Evolutionary conservation across 306 rosid species (phyloP), one percentile per base, ranked within the genome.

Genomic region (Dicorynia guianensis): DNA sequence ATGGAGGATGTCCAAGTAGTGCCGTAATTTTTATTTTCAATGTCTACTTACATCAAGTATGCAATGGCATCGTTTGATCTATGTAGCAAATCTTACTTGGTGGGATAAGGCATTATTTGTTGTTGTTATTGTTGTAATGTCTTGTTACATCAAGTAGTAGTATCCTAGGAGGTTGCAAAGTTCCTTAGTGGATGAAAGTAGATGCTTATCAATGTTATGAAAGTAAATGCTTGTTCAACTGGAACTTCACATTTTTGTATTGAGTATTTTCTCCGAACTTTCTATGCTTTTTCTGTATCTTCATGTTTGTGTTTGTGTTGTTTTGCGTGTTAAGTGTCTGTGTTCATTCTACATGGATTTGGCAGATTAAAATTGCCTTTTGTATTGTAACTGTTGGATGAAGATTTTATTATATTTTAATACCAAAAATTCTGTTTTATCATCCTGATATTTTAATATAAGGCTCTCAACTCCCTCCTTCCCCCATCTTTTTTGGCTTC

Each of bases 341-440:
- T 19, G 44, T 5, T 33, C 48, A 66, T 53, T 11, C 64, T 67
- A 19, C 47, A 39, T 40, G 20, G 63, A 36, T 44, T 25, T 53
- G 58, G 46, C 39, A 0, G 11, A 9, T 56, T 78, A 69, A 44
- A 43, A 14, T 74, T 75, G n/a, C 49, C 62, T 54, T 72, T 58
- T 49, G 50, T 70, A 36, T 52, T 40, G 35, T 7, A 50, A 65
- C 52, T 53, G 79, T 42, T 59, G 8, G 73, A 47, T 43, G 50
- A 71, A 44, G 11, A 59, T 53, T 70, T 76, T 80, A 33, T 76
- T 50, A 9, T 30, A 50, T 48, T 57, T 34, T 12, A 42, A 71
- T 46, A 59, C 53, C 54, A 42, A 55, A 42, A 13, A 8, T 54
- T 60, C 67, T 59, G 44, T 60, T 42, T 65, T 4, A 68, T 49